Evolutionary conservation across 306 rosid species (phyloP), one percentile per base, ranked within the genome.

Genomic region (Mimosa pudica): DNA sequence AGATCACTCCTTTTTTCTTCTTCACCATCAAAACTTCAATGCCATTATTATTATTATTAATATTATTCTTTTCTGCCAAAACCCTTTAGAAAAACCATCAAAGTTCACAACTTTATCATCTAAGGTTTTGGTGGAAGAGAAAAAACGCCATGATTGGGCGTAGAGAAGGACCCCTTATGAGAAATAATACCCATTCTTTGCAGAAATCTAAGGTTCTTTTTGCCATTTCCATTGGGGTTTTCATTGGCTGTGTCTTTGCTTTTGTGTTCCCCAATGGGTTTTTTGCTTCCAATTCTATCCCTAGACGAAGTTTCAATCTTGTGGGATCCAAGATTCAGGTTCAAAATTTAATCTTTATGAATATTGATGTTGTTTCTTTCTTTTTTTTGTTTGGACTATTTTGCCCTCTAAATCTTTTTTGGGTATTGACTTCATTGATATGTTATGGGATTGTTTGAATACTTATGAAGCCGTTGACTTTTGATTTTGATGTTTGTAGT

Each of bases 111-210:
- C 12, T 1, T 1, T 36, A 18, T 76, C 64, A 13, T 74, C 54
- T 78, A 30, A 42, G 74, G 42, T 71, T 77, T 68, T 4, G 77
- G 79, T 38, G 20, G 63, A 68, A 64, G 82, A 16, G 16, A 20
- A 68, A 20, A 20, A 16, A 41, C 82, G 77, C 76, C 74, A 88
- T 92, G 98, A 79, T 48, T 77, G 91, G 86, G 36, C 92, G 94
- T 45, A 87, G 93, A 81, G 97, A 90, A 32, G 97, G 89, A 64
- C 85, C 88, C 54, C 79, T 92, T 70, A 89, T 86, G 95, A 82
- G 89, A 80, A 90, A 77, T 70, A 79, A 32, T 57, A 4, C 81
- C 5, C 87, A 77, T 6, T 87, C 92, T 57, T 60, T 82, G 4
- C 85, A 79, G 72, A 90, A 87, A 85, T 86, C 90, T 1, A 86